These are phyloP conservation scores for Aspergillus kassunensis DNA, from an alignment of 495 filamentous ascomycete genomes.

Conservation along the genomic window DNA sequence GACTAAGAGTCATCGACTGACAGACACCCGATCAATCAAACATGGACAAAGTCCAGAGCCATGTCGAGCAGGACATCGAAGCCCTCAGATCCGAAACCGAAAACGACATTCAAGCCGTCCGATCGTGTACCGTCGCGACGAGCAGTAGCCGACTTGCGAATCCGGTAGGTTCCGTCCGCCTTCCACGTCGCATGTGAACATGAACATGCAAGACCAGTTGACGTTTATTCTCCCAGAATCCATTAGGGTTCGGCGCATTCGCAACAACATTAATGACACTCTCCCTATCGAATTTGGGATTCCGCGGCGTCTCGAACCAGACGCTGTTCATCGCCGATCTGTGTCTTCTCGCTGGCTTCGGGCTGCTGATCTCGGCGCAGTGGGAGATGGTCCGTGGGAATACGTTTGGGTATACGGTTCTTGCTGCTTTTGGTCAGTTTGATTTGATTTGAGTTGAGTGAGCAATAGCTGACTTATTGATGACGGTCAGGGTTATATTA, in stretches of 20 bases:
- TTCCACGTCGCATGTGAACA: too few relatives aligned
- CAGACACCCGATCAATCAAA: too few relatives aligned
- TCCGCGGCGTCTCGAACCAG: conserved; percentile 38
- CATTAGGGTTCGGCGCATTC: conserved; percentile 47
- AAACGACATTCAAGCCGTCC: too few relatives aligned
- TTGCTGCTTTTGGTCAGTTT: conserved; percentile 22
- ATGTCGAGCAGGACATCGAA: too few relatives aligned
- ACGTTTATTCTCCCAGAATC: conserved; percentile 19
- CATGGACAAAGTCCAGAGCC: too few relatives aligned
- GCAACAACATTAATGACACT: conserved; percentile 48
- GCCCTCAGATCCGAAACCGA: too few relatives aligned
- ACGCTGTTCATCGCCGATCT: conserved; percentile 50
- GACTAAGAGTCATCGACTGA: too few relatives aligned
- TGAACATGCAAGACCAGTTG: not conserved
- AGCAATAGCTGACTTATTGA: conserved; percentile 17
- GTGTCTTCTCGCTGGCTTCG: conserved; percentile 47
- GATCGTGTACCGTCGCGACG: too few relatives aligned
- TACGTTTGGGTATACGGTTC: conserved; percentile 48
- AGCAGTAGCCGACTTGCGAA: too few relatives aligned
- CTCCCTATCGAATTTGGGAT: conserved; percentile 47
- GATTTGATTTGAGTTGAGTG: too few relatives aligned
- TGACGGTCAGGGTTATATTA: conserved; percentile 24
- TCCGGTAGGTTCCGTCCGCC: too few relatives aligned
- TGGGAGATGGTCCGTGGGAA: conserved; percentile 50
- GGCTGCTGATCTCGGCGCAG: conserved; percentile 47